Percentiles rank a stretch among this genome's conserved stretches.
These are phyloP conservation scores for Irpex rosettiformis DNA, from an alignment of 1,284 basidiomycete genomes.

Conservation along the genomic window DNA sequence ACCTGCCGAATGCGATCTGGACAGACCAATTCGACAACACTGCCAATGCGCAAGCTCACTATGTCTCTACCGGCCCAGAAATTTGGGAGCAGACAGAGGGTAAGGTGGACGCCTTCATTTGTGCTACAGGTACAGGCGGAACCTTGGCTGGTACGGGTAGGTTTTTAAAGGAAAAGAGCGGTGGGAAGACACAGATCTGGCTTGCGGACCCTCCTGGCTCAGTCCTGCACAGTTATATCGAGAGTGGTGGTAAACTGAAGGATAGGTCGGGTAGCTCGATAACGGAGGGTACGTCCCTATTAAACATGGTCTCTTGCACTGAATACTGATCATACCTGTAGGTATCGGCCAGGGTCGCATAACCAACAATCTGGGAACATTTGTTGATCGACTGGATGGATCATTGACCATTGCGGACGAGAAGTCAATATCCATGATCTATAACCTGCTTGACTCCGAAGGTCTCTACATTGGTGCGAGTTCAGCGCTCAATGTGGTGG, in stretches of 20 bases:
- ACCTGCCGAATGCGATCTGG: constrained; percentile 92
- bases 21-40: constrained; percentile 99
- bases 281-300: constrained; percentile 81
- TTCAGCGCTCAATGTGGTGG: constrained; percentile 93
- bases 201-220: constrained; percentile 96
- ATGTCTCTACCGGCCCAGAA: constrained; percentile 91
- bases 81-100: constrained; percentile 92
- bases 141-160: constrained; percentile 90
- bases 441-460: constrained; percentile 88
- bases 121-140: constrained; percentile 94
- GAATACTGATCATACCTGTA: constrained; percentile 25
- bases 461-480: constrained; percentile 97
- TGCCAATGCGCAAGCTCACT: constrained; percentile 89
- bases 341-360: constrained; percentile 97
- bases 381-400: constrained; percentile 78
- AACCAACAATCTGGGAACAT: constrained; percentile 89
- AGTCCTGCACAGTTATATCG: constrained; percentile 85
- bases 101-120: constrained; percentile 86
- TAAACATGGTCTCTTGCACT: neutral
- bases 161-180: constrained; percentile 83
- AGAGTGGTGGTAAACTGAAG: constrained; percentile 75
- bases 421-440: constrained; percentile 92
- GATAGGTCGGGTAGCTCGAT: constrained; percentile 90
- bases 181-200: constrained; percentile 85
- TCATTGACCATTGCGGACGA: constrained; percentile 87